Conservation (phyloP, 2,329 filamentous ascomycete genomes). For the Albophoma yamanashiensis region DNA sequence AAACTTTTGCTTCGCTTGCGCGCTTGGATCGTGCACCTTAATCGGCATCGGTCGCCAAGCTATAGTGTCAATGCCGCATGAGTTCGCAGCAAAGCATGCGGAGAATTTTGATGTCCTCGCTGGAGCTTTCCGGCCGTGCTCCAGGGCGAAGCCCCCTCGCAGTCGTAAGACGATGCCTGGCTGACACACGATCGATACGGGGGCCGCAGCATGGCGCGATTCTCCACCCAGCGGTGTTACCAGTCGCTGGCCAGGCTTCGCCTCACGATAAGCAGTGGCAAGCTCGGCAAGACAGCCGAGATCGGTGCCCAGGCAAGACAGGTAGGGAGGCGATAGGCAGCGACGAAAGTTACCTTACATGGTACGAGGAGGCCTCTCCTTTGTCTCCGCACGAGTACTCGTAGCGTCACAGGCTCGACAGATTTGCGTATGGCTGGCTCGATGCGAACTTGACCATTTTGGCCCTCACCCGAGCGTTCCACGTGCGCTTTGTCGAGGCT, state of each 20-base stretch:
- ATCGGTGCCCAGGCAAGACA: no score
- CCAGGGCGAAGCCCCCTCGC: no score
- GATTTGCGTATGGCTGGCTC: not conserved
- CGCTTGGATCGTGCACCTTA: no score
- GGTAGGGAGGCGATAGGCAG: no score
- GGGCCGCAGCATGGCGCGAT: not conserved
- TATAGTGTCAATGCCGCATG: not conserved
- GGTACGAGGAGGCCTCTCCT: no score
- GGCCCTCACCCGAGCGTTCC: not conserved
- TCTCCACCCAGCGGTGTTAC: not conserved
- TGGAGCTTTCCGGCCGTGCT: not conserved
- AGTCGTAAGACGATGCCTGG: not conserved
- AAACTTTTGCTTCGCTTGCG: not conserved
- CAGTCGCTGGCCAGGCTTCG: not conserved
- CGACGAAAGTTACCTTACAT: no score
- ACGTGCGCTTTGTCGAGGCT: not conserved
- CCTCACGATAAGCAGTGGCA: not conserved
- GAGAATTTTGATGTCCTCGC: not conserved
- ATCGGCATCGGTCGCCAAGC: not conserved
- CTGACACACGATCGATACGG: not conserved
- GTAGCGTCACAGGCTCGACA: not conserved
- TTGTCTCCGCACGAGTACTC: no score
- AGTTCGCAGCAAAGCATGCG: not conserved
- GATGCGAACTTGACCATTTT: not conserved
- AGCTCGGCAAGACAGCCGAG: not conserved